phyloP scores from a whole-genome alignment of 2,329 filamentous ascomycete species.

The Penicillium crustosum region DNA sequence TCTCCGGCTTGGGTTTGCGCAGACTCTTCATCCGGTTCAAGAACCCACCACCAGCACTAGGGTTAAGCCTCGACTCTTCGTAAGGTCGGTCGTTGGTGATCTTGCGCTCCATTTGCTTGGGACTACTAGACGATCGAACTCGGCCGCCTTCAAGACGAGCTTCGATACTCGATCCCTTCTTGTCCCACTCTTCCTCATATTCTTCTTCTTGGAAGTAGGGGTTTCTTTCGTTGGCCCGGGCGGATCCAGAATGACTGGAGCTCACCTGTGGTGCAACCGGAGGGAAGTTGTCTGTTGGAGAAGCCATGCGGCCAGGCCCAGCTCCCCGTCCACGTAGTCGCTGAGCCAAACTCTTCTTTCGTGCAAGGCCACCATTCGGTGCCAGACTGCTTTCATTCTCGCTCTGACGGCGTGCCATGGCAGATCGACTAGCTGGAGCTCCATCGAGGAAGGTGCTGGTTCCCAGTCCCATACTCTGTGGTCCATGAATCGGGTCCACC shows the following conservation, averaged over 20 bases:
- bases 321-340: slow-evolving; percentile 71
- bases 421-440: slow-evolving; percentile 77
- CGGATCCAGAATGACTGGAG: slow-evolving; percentile 36
- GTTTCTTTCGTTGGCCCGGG: slow-evolving; percentile 57
- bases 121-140: slow-evolving; percentile 57
- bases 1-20: slow-evolving; percentile 54
- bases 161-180: slow-evolving; percentile 60
- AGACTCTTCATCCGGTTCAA: slow-evolving; percentile 78
- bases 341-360: slow-evolving; percentile 94
- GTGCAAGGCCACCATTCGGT: slow-evolving; percentile 65
- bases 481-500: slow-evolving; percentile 75
- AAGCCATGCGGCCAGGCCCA: slow-evolving; percentile 60
- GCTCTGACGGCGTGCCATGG: slow-evolving; percentile 72
- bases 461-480: slow-evolving; percentile 79
- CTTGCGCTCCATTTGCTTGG: slow-evolving; percentile 64
- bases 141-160: slow-evolving; percentile 37
- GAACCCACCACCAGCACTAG: slow-evolving; percentile 62
- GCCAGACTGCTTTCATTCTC: slow-evolving; percentile 58
- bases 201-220: slow-evolving; percentile 84
- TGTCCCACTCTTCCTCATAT: slow-evolving; percentile 67
- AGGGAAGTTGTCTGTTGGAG: slow-evolving; percentile 48
- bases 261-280: slow-evolving; percentile 27
- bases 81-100: slow-evolving; percentile 56
- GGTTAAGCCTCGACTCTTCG: slow-evolving; percentile 45
- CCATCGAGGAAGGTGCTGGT: slow-evolving; percentile 96